Base-by-base conservation (phyloP, 2,329 filamentous ascomycete species). In the Penicillium concentricum region DNA sequence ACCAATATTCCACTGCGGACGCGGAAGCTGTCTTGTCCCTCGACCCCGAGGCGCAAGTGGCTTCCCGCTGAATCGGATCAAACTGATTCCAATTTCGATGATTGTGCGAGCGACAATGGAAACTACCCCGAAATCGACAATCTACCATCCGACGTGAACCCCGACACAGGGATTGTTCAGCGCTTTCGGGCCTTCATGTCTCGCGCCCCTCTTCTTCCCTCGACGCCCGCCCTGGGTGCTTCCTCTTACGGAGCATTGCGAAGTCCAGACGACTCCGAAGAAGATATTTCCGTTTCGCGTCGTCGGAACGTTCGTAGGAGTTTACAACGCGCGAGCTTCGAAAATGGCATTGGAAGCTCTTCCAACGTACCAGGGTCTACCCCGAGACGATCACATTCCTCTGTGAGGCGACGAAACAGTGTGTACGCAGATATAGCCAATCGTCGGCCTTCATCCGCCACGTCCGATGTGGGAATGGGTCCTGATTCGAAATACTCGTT, bases 201-300 rank as follows among this genome's bases (percentile, higher is more conserved):
- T 58, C 76, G 75, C 69, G 76, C 80, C 60, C 84, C 84, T 57
- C 79, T 87, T 56, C 75, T 87, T 52, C 81, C 83, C 58, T 84
- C 84, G 48, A 83, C 84, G 61, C 84, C 84, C 42, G 82, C 82
- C 34, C 80, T 83, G 69, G 84, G 83, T 55, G 85, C 82, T 35
- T 82, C 82, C 22, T 85, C 84, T 16, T 87, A 87, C 69, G 84
- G 84, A 53, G 83, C 82, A 5, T 78, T 84, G 22, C 83, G 82
- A 37, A 76, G 71, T 5, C 71, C 74, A 32, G 54, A 61, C 18
- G 54, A 56, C 12, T 49, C 48, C 28, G 68, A 66, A 41, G 70
- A 74, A 30, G 71, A 72, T 39, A 69, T 67, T 1, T n/a, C 42
- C 54, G 37, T 53, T 5, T 7, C 37, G n/a, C 32, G 35, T 4